phyloP scores from a whole-genome alignment of 75 land plant genomes.

The Picea sitchensis region DNA sequence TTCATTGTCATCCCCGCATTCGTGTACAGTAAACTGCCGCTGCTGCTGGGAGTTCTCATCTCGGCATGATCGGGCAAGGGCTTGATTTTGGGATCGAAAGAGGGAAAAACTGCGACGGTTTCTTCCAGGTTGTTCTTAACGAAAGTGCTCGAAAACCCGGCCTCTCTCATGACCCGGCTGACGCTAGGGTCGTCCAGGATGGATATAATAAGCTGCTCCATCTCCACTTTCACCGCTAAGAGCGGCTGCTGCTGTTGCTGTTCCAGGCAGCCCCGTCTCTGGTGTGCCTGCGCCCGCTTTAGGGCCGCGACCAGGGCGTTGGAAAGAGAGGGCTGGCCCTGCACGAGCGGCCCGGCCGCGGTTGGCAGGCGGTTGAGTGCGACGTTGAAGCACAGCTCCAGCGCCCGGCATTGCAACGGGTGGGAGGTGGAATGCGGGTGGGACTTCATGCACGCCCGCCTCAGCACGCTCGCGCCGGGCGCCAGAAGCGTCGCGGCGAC shows the following conservation, averaged over 20 bases:
- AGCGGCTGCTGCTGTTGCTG: conserved; percentile 41
- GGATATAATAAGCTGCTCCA: conserved; percentile 69
- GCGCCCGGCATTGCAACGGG: conserved; percentile 52
- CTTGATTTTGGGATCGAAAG: not conserved
- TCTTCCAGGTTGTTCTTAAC: conserved; percentile 50
- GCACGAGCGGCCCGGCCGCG: not conserved
- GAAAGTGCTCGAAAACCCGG: conserved; percentile 56
- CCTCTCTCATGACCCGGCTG: conserved; percentile 71
- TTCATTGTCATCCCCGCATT: not conserved
- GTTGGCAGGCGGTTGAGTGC: conserved; percentile 55
- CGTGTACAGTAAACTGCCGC: not conserved
- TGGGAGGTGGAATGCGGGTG: conserved; percentile 34
- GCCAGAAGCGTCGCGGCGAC: conserved; percentile 56
- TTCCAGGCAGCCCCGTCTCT: conserved; percentile 64
- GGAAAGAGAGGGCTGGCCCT: conserved; percentile 38
- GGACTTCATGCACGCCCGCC: conserved; percentile 49
- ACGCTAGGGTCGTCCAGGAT: conserved; percentile 70
- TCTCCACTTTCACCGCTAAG: conserved; percentile 64
- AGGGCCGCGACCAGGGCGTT: conserved; percentile 68
- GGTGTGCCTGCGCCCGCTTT: conserved; percentile 70
- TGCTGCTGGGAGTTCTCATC: not conserved
- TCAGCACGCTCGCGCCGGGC: conserved; percentile 25
- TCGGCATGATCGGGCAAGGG: not conserved
- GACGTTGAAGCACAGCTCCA: conserved; percentile 70
- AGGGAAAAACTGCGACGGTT: not conserved